These are phyloP conservation scores for Ceratopteris richardii DNA, from an alignment of 75 land plant species.

Conservation along the genomic window DNA sequence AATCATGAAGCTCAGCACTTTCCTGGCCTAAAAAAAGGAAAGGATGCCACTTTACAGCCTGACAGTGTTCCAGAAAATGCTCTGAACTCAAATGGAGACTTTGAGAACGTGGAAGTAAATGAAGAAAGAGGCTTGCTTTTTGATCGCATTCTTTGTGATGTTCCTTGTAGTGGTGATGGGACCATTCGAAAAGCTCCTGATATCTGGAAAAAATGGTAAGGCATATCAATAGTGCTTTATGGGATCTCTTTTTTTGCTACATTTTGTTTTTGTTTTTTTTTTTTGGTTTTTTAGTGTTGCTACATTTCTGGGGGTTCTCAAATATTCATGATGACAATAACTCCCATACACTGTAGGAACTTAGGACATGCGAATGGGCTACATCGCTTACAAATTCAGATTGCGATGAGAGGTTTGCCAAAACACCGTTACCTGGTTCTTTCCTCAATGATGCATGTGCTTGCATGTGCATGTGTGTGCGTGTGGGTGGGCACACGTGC, in stretches of 20 bases:
- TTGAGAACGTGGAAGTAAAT: constrained; percentile 6
- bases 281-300: too few relatives aligned
- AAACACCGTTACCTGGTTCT: background rate
- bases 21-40: constrained; percentile 33
- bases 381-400: constrained; percentile 83
- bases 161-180: constrained; percentile 99
- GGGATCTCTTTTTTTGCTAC: too few relatives aligned
- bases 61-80: background rate
- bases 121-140: constrained; percentile 36
- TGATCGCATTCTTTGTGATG: constrained; percentile 95
- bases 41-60: background rate
- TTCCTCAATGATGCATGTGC: too few relatives aligned
- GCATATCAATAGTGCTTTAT: background rate
- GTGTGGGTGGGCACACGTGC: too few relatives aligned
- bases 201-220: constrained; percentile 93
- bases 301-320: too few relatives aligned
- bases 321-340: too few relatives aligned
- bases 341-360: constrained; percentile 70
- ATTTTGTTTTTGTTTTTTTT: too few relatives aligned
- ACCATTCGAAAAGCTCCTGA: constrained; percentile 98
- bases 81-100: constrained; percentile 6
- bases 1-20: constrained; percentile 98
- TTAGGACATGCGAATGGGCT: constrained; percentile 83
- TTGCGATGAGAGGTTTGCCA: constrained; percentile 82
- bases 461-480: too few relatives aligned